Evolutionary conservation across 768 basidiomycete genomes (phyloP).

Genomic region (Russula earlei): DNA sequence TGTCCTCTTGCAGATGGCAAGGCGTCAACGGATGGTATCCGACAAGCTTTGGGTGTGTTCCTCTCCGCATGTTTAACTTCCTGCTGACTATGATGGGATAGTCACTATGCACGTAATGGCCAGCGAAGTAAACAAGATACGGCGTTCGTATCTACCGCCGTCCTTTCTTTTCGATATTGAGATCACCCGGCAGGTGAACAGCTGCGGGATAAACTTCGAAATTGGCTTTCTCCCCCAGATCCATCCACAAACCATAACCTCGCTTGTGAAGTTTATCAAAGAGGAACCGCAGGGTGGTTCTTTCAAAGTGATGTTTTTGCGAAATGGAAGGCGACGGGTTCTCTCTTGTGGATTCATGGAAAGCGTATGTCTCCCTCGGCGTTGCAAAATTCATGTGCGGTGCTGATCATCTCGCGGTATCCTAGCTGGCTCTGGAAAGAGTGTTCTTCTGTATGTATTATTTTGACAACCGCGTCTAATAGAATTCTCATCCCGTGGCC

Average conservation of each 20-base stretch:
- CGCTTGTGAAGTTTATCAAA: background rate
- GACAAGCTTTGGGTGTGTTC: background rate
- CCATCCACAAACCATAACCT: background rate
- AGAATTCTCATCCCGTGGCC: background rate
- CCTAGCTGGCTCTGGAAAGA: conserved; percentile 8
- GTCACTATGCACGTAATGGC: background rate
- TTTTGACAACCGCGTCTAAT: background rate
- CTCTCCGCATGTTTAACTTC: background rate
- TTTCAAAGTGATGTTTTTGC: background rate
- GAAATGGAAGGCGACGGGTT: background rate
- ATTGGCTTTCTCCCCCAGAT: background rate
- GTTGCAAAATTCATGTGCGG: background rate
- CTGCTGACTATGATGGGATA: background rate
- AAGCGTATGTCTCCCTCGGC: background rate
- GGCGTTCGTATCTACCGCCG: background rate
- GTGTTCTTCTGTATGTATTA: background rate
- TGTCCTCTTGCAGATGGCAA: background rate
- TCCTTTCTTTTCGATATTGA: background rate
- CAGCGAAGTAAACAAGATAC: background rate
- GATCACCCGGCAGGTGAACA: background rate
- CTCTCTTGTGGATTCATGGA: conserved; percentile 9
- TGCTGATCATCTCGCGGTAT: background rate
- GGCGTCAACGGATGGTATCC: background rate
- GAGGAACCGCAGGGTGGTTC: background rate
- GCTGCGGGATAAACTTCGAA: background rate